These are phyloP conservation scores for Breynia disticha DNA, from an alignment of 441 rosid genomes.

Conservation along the genomic window DNA sequence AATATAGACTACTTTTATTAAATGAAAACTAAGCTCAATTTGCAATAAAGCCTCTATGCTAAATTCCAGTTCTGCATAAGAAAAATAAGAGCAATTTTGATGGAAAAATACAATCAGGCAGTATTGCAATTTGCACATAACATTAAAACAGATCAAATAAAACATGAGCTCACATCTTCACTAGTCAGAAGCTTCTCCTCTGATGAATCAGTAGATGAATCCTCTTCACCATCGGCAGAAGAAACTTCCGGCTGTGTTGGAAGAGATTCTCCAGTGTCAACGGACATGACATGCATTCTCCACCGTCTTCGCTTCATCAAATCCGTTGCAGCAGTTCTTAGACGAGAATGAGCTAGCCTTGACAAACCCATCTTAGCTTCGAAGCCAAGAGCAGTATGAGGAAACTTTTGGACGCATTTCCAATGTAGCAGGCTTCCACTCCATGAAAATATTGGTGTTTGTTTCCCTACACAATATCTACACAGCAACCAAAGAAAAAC, in stretches of 20 bases:
- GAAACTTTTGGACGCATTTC: conserved; percentile 17
- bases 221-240: conserved; percentile 20
- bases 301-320: conserved; percentile 20
- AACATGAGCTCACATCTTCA: conserved; percentile 40
- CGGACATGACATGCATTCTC: conserved; percentile 30
- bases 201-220: conserved; percentile 27
- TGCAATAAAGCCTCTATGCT: neutral
- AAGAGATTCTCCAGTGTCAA: conserved; percentile 42
- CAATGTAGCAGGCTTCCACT: conserved; percentile 21
- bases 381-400: conserved; percentile 11
- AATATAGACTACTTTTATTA: neutral
- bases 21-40: neutral
- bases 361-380: conserved; percentile 11
- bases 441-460: conserved; percentile 26
- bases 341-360: conserved; percentile 19
- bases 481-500: neutral
- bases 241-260: conserved; percentile 22
- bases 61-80: neutral
- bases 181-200: conserved; percentile 40
- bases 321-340: conserved; percentile 22
- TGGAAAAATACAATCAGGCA: too few species aligned
- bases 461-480: conserved; percentile 37
- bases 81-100: neutral
- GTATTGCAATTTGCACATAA: neutral
- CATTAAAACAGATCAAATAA: neutral